Percentiles rank a stretch among this genome's conserved stretches.
Conservation (phyloP, 1,284 basidiomycete species). For the Sanghuangporus weigelae region DNA sequence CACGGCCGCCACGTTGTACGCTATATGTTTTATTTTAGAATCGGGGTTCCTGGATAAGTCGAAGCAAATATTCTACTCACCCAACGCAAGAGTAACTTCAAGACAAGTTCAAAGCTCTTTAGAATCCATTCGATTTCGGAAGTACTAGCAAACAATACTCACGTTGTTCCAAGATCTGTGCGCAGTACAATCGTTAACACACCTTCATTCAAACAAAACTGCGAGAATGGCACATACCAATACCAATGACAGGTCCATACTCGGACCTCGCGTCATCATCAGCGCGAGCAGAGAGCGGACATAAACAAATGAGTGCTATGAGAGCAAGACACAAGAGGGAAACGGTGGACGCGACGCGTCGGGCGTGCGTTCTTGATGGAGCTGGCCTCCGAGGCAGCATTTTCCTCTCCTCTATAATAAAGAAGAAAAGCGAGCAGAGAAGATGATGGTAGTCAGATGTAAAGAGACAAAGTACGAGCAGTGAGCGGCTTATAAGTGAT, state of each 20-base stretch:
- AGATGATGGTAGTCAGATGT: not conserved
- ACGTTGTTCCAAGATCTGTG: conserved; percentile 78
- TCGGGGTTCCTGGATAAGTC: not conserved
- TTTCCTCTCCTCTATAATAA: not conserved
- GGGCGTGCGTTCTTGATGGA: conserved; percentile 43
- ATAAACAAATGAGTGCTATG: conserved; percentile 59
- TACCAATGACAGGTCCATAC: conserved; percentile 94
- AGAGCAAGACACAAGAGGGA: conserved; percentile 61
- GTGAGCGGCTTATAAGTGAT: not conserved
- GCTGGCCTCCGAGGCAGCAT: conserved; percentile 34
- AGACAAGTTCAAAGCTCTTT: conserved; percentile 22
- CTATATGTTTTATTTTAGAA: conserved; percentile 35
- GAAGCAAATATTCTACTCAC: conserved; percentile 31
- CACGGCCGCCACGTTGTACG: conserved; percentile 88
- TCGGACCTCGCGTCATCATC: conserved; percentile 53
- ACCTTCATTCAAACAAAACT: not conserved
- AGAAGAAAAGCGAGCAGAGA: not conserved
- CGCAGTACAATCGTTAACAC: not conserved
- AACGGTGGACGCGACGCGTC: conserved; percentile 56
- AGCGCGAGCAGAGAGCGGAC: conserved; percentile 50
- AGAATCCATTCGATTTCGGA: not conserved
- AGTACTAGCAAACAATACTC: conserved; percentile 24
- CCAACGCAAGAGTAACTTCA: conserved; percentile 73
- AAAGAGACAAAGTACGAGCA: not conserved
- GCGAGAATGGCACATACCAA: conserved; percentile 54